These are phyloP conservation scores for Eutrema japonicum DNA, from an alignment of 345 rosid species.

Conservation along the genomic window DNA sequence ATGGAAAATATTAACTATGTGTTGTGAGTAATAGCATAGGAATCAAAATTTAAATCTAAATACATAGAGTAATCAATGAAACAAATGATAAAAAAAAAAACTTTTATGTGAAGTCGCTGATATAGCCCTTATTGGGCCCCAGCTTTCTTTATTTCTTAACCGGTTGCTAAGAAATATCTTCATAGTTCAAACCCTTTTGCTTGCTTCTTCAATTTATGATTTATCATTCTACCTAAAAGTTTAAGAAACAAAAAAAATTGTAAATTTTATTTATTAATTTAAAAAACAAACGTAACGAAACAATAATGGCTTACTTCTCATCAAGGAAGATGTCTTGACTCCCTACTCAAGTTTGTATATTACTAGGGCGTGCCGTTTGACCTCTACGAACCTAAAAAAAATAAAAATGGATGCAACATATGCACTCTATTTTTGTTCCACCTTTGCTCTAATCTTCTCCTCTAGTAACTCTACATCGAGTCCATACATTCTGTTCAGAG, in stretches of 20 bases:
- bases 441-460: slow-evolving; percentile 80
- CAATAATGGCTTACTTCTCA: slow-evolving; percentile 14
- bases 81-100: no score
- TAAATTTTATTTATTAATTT: not conserved
- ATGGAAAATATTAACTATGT: no score
- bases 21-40: no score
- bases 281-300: slow-evolving; percentile 19
- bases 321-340: slow-evolving; percentile 18
- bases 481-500: slow-evolving; percentile 86
- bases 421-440: slow-evolving; percentile 49
- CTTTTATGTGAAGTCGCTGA: no score
- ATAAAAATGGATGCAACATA: slow-evolving; percentile 20
- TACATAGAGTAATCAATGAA: no score
- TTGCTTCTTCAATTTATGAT: not conserved
- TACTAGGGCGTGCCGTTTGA: slow-evolving; percentile 18
- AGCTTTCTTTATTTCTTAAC: no score
- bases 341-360: slow-evolving; percentile 28
- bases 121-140: no score
- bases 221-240: not conserved
- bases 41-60: no score
- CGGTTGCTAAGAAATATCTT: not conserved
- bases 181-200: not conserved
- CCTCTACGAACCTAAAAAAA: slow-evolving; percentile 22
- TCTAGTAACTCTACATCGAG: slow-evolving; percentile 85
- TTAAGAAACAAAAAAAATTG: not conserved